phyloP scores from a whole-genome alignment of 2,329 filamentous ascomycete species.

The Chalaropsis thielavioides region DNA sequence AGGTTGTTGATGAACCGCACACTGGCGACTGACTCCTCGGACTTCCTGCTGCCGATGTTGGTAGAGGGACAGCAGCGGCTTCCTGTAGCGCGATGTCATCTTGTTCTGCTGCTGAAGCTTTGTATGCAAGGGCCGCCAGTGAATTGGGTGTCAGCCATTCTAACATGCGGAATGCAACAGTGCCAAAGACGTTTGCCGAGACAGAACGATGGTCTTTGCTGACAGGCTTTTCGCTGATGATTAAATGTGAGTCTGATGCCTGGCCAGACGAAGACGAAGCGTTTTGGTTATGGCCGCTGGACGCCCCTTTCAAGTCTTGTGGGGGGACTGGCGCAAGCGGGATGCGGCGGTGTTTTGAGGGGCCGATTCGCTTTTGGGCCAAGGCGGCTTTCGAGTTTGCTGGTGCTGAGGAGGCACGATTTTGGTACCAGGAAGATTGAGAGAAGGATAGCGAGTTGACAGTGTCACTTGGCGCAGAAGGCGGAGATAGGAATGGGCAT shows the following conservation, averaged over 20 bases:
- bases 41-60: constrained; percentile 11
- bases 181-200: constrained; percentile 49
- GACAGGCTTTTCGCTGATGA: constrained; percentile 31
- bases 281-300: neutral
- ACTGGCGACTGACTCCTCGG: constrained; percentile 8
- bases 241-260: neutral
- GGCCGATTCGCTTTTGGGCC: constrained; percentile 10
- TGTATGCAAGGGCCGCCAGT: constrained; percentile 9
- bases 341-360: neutral
- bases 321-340: neutral
- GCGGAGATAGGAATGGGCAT: constrained; percentile 39
- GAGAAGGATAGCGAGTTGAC: constrained; percentile 34
- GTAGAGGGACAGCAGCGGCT: constrained; percentile 13
- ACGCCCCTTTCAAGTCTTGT: constrained; percentile 5
- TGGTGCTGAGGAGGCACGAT: constrained; percentile 2
- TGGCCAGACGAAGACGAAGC: neutral
- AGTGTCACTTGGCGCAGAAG: constrained; percentile 32
- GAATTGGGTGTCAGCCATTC: constrained; percentile 50
- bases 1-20: neutral
- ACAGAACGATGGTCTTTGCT: constrained; percentile 46
- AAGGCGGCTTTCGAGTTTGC: constrained; percentile 1
- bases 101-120: constrained; percentile 14
- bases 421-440: constrained; percentile 17
- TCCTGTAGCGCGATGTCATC: constrained; percentile 15
- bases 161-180: constrained; percentile 53